phyloP scores from a whole-genome alignment of 208 protist genomes.

The Crithidia mellificae region DNA sequence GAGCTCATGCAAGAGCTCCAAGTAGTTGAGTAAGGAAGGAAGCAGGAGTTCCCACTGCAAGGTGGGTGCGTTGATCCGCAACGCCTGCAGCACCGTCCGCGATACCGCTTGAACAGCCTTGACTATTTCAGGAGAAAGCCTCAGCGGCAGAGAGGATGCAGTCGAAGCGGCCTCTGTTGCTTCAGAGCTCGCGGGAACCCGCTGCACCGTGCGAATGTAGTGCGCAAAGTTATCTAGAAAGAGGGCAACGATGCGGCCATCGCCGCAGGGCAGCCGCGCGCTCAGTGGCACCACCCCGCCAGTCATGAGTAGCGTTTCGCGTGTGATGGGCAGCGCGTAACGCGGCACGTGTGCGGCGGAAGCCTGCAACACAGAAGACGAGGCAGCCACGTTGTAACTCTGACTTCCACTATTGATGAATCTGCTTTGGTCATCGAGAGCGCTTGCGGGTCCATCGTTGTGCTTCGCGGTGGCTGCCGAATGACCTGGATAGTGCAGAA shows the following conservation, averaged over 20 bases:
- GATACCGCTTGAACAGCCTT: conserved; percentile 26
- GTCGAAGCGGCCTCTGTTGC: too few relatives aligned
- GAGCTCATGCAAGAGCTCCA: conserved; percentile 20
- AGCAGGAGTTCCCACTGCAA: conserved; percentile 36
- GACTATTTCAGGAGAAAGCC: neutral
- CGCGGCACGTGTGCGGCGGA: neutral
- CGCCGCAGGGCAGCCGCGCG: conserved; percentile 50
- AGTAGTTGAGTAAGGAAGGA: conserved; percentile 19
- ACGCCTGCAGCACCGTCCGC: conserved; percentile 19
- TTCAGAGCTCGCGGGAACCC: too few relatives aligned
- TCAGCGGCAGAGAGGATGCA: neutral
- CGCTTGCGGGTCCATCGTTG: too few relatives aligned
- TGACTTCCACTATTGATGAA: too few relatives aligned
- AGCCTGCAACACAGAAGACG: neutral
- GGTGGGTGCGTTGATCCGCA: conserved; percentile 31
- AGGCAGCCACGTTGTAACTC: too few relatives aligned
- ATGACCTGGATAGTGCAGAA: conserved; percentile 68
- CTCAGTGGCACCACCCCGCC: conserved; percentile 85
- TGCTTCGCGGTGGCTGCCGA: neutral
- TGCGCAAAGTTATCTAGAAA: conserved; percentile 48
- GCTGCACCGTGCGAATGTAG: too few relatives aligned
- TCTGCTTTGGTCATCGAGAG: too few relatives aligned
- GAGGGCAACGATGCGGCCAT: conserved; percentile 39
- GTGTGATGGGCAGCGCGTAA: conserved; percentile 40
- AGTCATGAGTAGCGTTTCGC: conserved; percentile 78